Conservation (phyloP, 2,329 filamentous ascomycete species). For the Sordariomycetes sp. region DNA sequence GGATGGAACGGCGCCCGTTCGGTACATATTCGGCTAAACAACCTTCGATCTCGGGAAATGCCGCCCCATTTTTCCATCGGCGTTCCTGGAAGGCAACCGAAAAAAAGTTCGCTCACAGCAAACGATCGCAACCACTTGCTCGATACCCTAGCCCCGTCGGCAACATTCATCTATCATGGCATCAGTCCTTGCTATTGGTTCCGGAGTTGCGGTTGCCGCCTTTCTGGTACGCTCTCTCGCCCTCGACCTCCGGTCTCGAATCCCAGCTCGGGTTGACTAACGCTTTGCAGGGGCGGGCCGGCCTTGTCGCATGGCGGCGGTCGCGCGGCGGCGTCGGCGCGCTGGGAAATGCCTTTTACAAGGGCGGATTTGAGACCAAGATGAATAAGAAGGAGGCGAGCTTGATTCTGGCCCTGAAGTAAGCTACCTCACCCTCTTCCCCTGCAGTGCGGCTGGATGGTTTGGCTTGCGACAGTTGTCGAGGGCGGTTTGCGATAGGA, state of each 20-base stretch:
- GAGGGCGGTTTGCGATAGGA: not conserved
- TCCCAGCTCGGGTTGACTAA: slow-evolving; percentile 5
- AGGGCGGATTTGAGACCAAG: slow-evolving; percentile 91
- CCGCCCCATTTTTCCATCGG: not conserved
- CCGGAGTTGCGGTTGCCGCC: slow-evolving; percentile 34
- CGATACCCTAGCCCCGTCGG: not conserved
- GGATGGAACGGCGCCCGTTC: not conserved
- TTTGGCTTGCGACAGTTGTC: not conserved
- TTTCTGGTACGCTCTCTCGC: slow-evolving; percentile 27
- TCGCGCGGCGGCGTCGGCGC: slow-evolving; percentile 67
- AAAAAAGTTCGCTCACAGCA: not conserved
- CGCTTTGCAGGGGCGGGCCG: slow-evolving; percentile 66
- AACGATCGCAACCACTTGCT: not conserved
- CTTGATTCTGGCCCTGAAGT: slow-evolving; percentile 85
- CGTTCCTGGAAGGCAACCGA: not conserved
- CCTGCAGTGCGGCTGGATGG: not conserved
- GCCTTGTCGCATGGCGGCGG: slow-evolving; percentile 75
- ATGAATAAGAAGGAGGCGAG: slow-evolving; percentile 91
- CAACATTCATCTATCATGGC: slow-evolving; percentile 17
- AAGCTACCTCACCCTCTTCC: slow-evolving; percentile 15
- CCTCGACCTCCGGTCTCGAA: not conserved
- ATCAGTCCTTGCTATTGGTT: slow-evolving; percentile 30
- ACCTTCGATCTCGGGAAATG: not conserved
- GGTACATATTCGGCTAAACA: slow-evolving; percentile 1
- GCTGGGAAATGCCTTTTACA: slow-evolving; percentile 88